phyloP scores from a whole-genome alignment of 2,329 filamentous ascomycete genomes.

The Trichoderma lentiforme region DNA sequence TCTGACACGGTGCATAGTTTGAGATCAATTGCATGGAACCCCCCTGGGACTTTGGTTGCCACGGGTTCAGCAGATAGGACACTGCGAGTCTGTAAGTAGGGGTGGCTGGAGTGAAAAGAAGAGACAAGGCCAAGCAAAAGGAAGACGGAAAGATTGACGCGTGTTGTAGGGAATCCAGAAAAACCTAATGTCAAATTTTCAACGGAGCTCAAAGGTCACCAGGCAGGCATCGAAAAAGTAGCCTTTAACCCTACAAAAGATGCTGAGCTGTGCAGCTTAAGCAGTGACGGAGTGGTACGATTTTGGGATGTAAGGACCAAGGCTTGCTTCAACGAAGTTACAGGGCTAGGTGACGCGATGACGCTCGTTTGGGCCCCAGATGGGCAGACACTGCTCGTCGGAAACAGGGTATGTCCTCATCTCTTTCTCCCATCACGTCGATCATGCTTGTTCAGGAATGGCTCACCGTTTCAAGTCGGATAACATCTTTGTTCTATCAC shows the following conservation, averaged over 20 bases:
- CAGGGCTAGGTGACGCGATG: constrained; percentile 63
- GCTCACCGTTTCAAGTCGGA: constrained; percentile 48
- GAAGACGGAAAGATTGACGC: neutral
- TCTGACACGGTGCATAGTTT: constrained; percentile 48
- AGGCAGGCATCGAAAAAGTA: constrained; percentile 66
- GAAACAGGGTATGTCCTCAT: constrained; percentile 58
- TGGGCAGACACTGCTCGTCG: constrained; percentile 66
- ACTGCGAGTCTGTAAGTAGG: constrained; percentile 65
- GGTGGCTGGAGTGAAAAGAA: neutral
- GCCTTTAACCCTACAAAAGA: constrained; percentile 76
- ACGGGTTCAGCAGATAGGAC: constrained; percentile 71
- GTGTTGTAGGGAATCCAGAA: constrained; percentile 65
- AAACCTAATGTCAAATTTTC: constrained; percentile 69
- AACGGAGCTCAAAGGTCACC: constrained; percentile 69
- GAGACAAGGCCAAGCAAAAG: neutral
- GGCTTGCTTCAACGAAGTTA: constrained; percentile 66
- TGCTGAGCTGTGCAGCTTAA: constrained; percentile 71
- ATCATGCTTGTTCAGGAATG: neutral
- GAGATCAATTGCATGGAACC: constrained; percentile 84
- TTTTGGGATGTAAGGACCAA: constrained; percentile 80
- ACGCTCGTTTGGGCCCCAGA: constrained; percentile 72
- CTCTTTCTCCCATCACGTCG: neutral
- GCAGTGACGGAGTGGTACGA: constrained; percentile 69
- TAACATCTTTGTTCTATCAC: constrained; percentile 60
- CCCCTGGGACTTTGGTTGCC: constrained; percentile 76